Conservation (phyloP, 2,329 filamentous ascomycete species). For the Paecilomyces formosus region DNA sequence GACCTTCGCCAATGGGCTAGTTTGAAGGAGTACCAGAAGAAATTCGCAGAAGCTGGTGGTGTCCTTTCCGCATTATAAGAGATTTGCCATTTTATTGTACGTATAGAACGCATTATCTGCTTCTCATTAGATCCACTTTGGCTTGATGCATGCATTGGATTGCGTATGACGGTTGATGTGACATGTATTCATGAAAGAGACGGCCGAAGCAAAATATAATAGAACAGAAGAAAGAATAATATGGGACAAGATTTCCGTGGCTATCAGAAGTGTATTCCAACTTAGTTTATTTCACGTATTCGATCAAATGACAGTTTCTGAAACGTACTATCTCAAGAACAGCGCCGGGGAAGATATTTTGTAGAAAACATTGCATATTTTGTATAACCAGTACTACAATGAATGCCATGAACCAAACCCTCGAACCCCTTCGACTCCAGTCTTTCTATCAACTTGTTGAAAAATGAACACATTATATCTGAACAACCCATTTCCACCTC, state of each 20-base stretch:
- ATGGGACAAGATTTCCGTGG: neutral
- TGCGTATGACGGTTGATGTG: neutral
- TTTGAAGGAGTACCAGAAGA: slow-evolving; percentile 67
- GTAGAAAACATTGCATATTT: no score
- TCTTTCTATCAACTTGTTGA: no score
- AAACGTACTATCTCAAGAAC: neutral
- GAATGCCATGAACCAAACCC: no score
- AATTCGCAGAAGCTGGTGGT: slow-evolving; percentile 61
- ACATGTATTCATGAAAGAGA: neutral
- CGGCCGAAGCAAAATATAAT: neutral
- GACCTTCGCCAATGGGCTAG: slow-evolving; percentile 73
- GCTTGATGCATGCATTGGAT: neutral
- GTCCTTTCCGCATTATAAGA: slow-evolving; percentile 21
- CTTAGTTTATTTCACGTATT: neutral
- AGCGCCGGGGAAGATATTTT: no score
- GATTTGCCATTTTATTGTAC: neutral
- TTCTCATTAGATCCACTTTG: neutral
- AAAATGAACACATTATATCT: no score
- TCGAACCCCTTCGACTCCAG: no score
- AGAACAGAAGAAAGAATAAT: neutral
- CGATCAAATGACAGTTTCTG: neutral
- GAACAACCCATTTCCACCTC: no score
- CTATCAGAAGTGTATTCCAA: neutral
- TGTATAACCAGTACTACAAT: no score
- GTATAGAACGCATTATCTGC: neutral